phyloP scores from a whole-genome alignment of 495 filamentous ascomycete species.

The Xylaria acuta region DNA sequence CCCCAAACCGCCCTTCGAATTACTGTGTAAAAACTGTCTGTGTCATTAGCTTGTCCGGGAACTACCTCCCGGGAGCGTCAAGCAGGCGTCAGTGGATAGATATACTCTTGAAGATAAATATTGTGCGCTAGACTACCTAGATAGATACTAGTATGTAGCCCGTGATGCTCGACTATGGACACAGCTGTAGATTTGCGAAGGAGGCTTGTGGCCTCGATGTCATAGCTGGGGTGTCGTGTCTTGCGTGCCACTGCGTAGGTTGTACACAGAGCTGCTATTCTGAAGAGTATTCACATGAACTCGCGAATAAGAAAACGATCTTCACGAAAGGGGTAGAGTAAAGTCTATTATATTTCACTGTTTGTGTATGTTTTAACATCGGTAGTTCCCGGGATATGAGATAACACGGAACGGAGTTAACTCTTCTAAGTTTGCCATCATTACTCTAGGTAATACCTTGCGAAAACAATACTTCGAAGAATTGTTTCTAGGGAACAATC shows the following conservation, averaged over 20 bases:
- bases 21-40: not conserved
- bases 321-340: not conserved
- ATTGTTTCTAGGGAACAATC: not conserved
- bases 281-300: not conserved
- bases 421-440: not conserved
- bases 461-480: not conserved
- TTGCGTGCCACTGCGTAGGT: not conserved
- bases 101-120: not conserved
- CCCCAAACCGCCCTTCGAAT: not conserved
- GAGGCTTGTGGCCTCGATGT: not conserved
- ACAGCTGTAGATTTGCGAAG: not conserved
- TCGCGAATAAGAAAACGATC: not conserved
- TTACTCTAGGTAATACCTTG: not conserved
- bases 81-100: not conserved
- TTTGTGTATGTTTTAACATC: not conserved
- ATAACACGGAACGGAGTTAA: not conserved
- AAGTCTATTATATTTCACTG: not conserved
- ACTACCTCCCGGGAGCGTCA: not conserved
- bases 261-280: not conserved
- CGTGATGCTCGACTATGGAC: conserved; percentile 3
- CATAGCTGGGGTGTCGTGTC: not conserved
- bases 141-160: not conserved
- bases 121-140: not conserved
- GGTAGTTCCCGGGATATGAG: not conserved
- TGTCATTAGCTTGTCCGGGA: conserved; percentile 3